Conservation (phyloP, 2,329 filamentous ascomycete species). For the Beauveria varroae region DNA sequence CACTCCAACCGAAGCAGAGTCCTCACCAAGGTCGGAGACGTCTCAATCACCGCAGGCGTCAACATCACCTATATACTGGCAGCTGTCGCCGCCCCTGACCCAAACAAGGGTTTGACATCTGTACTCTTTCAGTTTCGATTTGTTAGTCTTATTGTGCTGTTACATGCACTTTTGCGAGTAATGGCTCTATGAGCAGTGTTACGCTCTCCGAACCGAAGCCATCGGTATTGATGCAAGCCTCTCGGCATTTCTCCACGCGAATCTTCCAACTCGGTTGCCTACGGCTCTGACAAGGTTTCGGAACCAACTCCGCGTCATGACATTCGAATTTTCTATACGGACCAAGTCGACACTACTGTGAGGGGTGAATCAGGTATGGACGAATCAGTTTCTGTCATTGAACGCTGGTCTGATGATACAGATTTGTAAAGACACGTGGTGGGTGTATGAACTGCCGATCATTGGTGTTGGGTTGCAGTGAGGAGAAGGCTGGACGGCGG, state of each 20-base stretch:
- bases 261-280: not conserved
- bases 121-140: not conserved
- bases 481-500: not conserved
- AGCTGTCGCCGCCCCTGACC: not conserved
- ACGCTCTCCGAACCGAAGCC: not conserved
- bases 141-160: not conserved
- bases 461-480: not conserved
- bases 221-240: not conserved
- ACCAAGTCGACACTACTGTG: not conserved
- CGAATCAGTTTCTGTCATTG: not conserved
- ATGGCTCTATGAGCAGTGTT: not conserved
- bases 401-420: not conserved
- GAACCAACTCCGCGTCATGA: not conserved
- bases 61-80: no score
- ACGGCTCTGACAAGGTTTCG: not conserved
- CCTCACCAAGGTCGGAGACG: no score
- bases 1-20: no score
- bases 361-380: not conserved
- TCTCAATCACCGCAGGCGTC: no score
- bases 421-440: not conserved
- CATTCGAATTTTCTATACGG: not conserved
- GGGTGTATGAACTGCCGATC: not conserved
- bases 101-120: not conserved
- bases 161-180: not conserved
- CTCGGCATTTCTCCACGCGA: not conserved